A percentile compares a stretch with the other conserved stretches of the same genome.
Conservation (phyloP, 305 asterid species). For the Solanum hybrid region DNA sequence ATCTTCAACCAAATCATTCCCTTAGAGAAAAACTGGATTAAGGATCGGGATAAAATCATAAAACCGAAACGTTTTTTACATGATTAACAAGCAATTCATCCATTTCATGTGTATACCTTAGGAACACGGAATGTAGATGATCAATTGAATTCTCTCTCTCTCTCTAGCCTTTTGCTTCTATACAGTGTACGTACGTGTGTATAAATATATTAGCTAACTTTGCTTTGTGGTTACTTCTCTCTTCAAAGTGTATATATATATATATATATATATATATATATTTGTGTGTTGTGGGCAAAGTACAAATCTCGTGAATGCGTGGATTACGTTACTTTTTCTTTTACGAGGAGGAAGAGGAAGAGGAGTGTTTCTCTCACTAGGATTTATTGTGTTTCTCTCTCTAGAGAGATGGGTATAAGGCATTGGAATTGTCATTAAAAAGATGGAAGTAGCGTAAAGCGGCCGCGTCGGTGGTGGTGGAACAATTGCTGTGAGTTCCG, state of each 20-base stretch:
- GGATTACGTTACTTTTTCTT: constrained; percentile 23
- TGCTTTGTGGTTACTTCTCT: constrained; percentile 35
- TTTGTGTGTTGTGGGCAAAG: constrained; percentile 3
- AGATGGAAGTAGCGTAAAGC: constrained; percentile 16
- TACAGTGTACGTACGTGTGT: neutral
- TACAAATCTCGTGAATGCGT: constrained; percentile 43
- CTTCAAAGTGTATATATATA: constrained; percentile 12
- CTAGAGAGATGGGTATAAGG: neutral
- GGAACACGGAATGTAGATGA: constrained; percentile 14
- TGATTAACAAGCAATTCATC: neutral
- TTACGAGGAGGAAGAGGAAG: constrained; percentile 2
- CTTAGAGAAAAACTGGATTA: neutral
- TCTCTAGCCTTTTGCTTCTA: neutral
- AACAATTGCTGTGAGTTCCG: constrained; percentile 12
- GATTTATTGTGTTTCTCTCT: neutral
- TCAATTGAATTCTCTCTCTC: constrained; percentile 3
- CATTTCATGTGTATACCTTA: neutral
- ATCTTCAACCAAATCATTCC: neutral
- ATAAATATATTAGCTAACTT: constrained; percentile 2
- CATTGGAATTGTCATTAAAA: constrained; percentile 11
- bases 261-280: constrained; percentile 7
- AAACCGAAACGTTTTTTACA: neutral
- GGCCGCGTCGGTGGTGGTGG: constrained; percentile 19
- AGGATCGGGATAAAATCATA: neutral
- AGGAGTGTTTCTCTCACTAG: neutral